Evolutionary conservation across 2,329 filamentous ascomycete species (phyloP).

Genomic region (Botryosphaeria agaves): DNA sequence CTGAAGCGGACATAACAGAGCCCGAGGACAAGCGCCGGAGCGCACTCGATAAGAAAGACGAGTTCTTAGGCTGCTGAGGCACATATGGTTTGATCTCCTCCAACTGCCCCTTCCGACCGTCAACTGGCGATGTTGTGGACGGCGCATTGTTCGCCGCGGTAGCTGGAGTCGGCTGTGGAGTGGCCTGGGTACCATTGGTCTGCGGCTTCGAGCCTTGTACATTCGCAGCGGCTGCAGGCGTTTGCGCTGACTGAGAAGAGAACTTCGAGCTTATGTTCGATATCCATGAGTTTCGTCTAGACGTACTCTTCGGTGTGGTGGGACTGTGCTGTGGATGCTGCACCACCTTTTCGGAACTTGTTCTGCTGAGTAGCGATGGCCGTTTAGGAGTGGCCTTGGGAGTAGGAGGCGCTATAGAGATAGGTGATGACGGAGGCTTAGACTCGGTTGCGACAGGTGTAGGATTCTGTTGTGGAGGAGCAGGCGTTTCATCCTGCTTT

Average conservation of each 20-base stretch:
- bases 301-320: slow-evolving; percentile 9
- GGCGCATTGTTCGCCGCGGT: slow-evolving; percentile 18
- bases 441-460: not conserved
- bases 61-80: slow-evolving; percentile 57
- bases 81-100: slow-evolving; percentile 41
- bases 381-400: too few relatives aligned
- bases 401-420: slow-evolving; percentile 5
- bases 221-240: slow-evolving; percentile 14
- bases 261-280: slow-evolving; percentile 88
- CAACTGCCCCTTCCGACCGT: slow-evolving; percentile 9
- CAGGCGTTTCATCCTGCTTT: too few relatives aligned
- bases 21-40: slow-evolving; percentile 68
- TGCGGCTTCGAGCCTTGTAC: slow-evolving; percentile 27
- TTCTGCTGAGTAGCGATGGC: slow-evolving; percentile 24
- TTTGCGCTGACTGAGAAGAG: slow-evolving; percentile 26
- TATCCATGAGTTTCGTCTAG: slow-evolving; percentile 70
- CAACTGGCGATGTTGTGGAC: slow-evolving; percentile 9
- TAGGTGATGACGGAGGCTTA: slow-evolving; percentile 1
- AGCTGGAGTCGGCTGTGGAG: slow-evolving; percentile 29
- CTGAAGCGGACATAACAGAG: slow-evolving; percentile 24
- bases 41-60: slow-evolving; percentile 64
- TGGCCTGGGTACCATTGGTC: slow-evolving; percentile 40
- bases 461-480: too few relatives aligned
- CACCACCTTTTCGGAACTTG: slow-evolving; percentile 18
- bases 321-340: slow-evolving; percentile 6